Evolutionary conservation across 495 filamentous ascomycete species (phyloP), one percentile per base, ranked within the genome.

Genomic region (Xylaria curta): DNA sequence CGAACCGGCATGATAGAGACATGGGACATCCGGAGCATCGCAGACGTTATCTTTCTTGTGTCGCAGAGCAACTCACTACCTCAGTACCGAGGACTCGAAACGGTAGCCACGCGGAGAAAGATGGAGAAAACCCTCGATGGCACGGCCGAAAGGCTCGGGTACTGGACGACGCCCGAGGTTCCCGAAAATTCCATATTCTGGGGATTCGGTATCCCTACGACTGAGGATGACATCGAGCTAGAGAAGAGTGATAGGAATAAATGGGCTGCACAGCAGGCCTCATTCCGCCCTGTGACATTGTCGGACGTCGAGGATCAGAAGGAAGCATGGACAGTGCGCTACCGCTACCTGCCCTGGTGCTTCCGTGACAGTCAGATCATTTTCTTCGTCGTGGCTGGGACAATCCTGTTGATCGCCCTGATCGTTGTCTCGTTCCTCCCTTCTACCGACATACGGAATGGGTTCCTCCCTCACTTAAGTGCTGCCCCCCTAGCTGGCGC

Each of bases 1-100:
- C 82, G 82, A 42, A 93, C 94, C 0, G 94, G 94, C 3, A 81
- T 97, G 74, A 89, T 91, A 79, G 66, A 68, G 36, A 54, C 61
- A 28, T 97, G 94, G 94, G 93, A 95, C 78, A 88, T 93, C 2
- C 81, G 89, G n/a, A 93, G 90, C 17, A 80, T 97, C 28, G 94
- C 92, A 12, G 94, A 97, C 77, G 79, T 96, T 33, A 84, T 93
- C 58, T 87, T 89, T 4, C 81, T 97, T 12, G 86, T 97, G 19
- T 91, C 94, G 46, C 85, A 92, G 56, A 94, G 93, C 47, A 97
- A 97, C 78, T 89, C 90, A 15, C 82, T 93, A 42, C 84, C 84
- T 46, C 91, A 92, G 72, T 96, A 86, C 72, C 76, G 75, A 15
- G 82, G 84, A 19, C 82, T 82, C 87, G 83, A 88, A 85, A 70